phyloP scores from a whole-genome alignment of 2,329 filamentous ascomycete genomes.

The Fusarium miscanthi region DNA sequence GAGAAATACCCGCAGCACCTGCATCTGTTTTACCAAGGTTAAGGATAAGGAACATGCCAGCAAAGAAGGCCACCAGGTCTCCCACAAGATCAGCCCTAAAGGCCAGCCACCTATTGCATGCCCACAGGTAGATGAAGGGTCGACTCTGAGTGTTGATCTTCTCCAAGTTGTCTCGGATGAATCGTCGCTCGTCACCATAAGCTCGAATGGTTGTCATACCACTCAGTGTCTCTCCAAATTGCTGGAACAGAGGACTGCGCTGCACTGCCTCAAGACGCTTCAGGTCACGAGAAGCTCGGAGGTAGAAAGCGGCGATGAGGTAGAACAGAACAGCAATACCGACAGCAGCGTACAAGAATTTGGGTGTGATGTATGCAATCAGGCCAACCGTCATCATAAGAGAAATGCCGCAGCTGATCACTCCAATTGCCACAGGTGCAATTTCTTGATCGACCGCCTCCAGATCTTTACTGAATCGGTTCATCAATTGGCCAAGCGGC shows the following conservation, averaged over 20 bases:
- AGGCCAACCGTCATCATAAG: constrained; percentile 87
- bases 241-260: constrained; percentile 94
- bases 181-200: constrained; percentile 92
- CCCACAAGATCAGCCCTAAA: constrained; percentile 92
- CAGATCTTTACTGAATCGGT: constrained; percentile 97
- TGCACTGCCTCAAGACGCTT: constrained; percentile 96
- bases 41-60: constrained; percentile 88
- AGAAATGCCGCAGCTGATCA: constrained; percentile 71
- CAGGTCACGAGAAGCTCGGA: constrained; percentile 91
- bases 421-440: constrained; percentile 86
- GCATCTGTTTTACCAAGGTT: constrained; percentile 87
- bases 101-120: constrained; percentile 94
- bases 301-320: constrained; percentile 86
- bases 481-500: constrained; percentile 95
- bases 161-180: constrained; percentile 88
- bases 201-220: constrained; percentile 97
- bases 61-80: constrained; percentile 92
- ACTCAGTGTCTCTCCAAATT: constrained; percentile 94
- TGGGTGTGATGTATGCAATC: constrained; percentile 89
- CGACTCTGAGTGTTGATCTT: constrained; percentile 92
- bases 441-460: constrained; percentile 97
- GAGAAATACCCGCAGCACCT: constrained; percentile 89
- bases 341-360: constrained; percentile 85
- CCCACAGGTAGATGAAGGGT: constrained; percentile 97
- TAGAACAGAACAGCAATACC: constrained; percentile 89